Percentiles rank a stretch among this genome's conserved stretches.
These are phyloP conservation scores for Datura wrightii DNA, from an alignment of 257 asterid species.

Conservation along the genomic window DNA sequence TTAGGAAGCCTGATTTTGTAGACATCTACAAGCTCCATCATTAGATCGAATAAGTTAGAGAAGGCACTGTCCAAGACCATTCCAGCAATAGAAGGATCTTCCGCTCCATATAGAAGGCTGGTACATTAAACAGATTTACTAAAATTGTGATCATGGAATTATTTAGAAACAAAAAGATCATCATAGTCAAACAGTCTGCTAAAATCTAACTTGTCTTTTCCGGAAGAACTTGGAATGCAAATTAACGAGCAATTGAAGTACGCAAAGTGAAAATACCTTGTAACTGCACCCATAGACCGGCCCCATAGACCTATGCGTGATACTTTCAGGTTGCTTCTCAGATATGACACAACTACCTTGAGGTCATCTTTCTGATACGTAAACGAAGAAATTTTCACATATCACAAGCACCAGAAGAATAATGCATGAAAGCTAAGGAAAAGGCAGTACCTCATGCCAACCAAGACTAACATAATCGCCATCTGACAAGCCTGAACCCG, in stretches of 20 bases:
- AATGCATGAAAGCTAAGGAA: conserved; percentile 32
- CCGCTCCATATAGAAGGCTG: conserved; percentile 99
- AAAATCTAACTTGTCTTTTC: conserved; percentile 15
- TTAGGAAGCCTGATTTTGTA: conserved; percentile 93
- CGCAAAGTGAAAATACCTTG: conserved; percentile 61
- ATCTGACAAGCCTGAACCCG: conserved; percentile 95
- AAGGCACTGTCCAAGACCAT: conserved; percentile 99
- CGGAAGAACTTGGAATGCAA: neutral
- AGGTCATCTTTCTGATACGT: conserved; percentile 87
- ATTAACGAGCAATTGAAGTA: conserved; percentile 15
- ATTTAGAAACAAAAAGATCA: neutral
- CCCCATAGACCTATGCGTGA: conserved; percentile 99
- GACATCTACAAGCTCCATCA: conserved; percentile 96
- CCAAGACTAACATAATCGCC: conserved; percentile 97
- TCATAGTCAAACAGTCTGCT: neutral
- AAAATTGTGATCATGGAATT: conserved; percentile 24
- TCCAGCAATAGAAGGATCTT: conserved; percentile 98
- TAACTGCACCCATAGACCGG: conserved; percentile 99
- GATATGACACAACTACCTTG: conserved; percentile 82
- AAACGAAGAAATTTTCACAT: conserved; percentile 21
- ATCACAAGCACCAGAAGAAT: conserved; percentile 26
- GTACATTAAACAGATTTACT: conserved; percentile 34
- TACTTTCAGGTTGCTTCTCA: conserved; percentile 70
- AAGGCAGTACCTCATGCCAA: conserved; percentile 85
- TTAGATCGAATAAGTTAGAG: conserved; percentile 90